These are phyloP conservation scores for Fraxinus excelsior DNA, from an alignment of 257 asterid species.

Conservation along the genomic window DNA sequence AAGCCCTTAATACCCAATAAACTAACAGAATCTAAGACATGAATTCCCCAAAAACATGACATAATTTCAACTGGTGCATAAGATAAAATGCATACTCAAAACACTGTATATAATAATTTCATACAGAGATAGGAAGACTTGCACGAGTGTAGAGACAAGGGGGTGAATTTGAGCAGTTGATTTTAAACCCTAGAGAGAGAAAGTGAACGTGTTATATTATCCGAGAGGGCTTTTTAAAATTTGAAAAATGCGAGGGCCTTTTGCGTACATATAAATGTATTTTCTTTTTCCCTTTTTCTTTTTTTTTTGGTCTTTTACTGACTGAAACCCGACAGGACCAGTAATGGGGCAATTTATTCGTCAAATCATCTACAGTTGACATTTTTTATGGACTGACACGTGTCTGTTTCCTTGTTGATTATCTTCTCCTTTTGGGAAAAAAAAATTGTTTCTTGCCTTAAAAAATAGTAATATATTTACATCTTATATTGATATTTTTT, in stretches of 20 bases:
- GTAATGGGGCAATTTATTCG: no score
- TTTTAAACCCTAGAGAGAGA: constrained; percentile 51
- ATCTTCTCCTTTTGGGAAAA: no score
- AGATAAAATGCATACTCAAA: not conserved
- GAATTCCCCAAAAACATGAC: not conserved
- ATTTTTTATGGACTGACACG: no score
- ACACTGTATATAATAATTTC: not conserved
- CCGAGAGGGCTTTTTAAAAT: constrained; percentile 37
- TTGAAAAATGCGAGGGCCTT: constrained; percentile 42
- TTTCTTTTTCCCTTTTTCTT: no score
- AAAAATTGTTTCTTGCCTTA: no score
- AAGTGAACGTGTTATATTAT: constrained; percentile 15
- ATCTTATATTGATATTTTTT: no score
- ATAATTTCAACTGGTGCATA: not conserved
- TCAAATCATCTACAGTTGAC: no score
- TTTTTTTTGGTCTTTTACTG: no score
- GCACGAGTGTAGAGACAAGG: constrained; percentile 21
- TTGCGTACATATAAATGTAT: not conserved
- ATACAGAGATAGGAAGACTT: constrained; percentile 5
- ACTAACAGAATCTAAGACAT: not conserved
- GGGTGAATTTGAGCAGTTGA: constrained; percentile 20
- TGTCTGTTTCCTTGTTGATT: no score
- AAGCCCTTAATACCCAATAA: not conserved
- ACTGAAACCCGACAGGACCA: no score
- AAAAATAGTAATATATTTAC: no score